These are phyloP conservation scores for Calocybe gangraenosa DNA, from an alignment of 768 basidiomycete genomes.

Conservation along the genomic window DNA sequence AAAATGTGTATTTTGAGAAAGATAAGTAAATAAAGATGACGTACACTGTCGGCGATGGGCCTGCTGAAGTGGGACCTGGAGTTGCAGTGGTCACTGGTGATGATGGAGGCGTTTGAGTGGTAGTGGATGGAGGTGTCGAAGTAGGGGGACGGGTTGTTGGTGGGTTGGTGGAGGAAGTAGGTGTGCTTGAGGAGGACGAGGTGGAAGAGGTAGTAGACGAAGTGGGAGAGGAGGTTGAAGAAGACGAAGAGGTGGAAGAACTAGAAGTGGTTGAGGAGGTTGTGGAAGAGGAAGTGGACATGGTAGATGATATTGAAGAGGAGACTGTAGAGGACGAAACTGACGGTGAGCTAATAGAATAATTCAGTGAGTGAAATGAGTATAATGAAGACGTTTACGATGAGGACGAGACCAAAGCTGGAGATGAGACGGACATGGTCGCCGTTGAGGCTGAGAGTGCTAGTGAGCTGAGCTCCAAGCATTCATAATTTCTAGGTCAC, in stretches of 20 bases:
- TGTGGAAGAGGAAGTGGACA: conserved; percentile 6
- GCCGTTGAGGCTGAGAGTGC: conserved; percentile 18
- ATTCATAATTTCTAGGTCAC: too few relatives aligned
- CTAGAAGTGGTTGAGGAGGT: conserved; percentile 11
- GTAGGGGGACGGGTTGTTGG: conserved; percentile 19
- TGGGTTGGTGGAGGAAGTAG: conserved; percentile 12
- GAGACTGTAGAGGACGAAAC: too few relatives aligned
- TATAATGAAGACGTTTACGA: conserved; percentile 1
- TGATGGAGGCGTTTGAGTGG: conserved; percentile 16
- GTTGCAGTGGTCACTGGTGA: conserved; percentile 19
- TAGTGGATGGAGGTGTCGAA: conserved; percentile 18
- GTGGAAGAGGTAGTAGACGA: conserved; percentile 18
- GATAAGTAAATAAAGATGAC: too few relatives aligned
- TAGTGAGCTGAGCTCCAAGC: too few relatives aligned
- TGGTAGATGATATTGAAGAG: neutral
- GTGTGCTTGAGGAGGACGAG: conserved; percentile 14
- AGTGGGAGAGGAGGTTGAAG: conserved; percentile 11
- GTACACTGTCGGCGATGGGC: conserved; percentile 5
- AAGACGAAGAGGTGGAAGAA: conserved; percentile 16
- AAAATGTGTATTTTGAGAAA: too few relatives aligned
- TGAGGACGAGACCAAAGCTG: conserved; percentile 15
- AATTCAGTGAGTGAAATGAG: too few relatives aligned
- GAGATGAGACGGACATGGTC: conserved; percentile 14
- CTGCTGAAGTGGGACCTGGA: conserved; percentile 13
- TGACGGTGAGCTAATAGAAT: too few relatives aligned